These are phyloP conservation scores for Rasamsonia emersonii DNA, from an alignment of 2,329 filamentous ascomycete species.

Conservation along the genomic window DNA sequence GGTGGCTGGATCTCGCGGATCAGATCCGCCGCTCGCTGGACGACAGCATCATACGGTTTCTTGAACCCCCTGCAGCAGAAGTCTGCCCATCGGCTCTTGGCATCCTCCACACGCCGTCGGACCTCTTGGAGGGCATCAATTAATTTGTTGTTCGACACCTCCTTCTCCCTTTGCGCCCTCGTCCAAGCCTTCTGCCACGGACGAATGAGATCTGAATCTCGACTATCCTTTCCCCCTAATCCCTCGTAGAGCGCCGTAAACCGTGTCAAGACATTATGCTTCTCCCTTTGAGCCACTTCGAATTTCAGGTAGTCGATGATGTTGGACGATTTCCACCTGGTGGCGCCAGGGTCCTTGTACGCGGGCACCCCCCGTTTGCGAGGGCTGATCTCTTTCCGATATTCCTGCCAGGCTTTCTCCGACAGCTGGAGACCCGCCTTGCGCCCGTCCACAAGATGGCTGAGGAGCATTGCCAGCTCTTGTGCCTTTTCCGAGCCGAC, in stretches of 20 bases:
- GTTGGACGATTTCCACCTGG: constrained; percentile 20
- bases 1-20: constrained; percentile 24
- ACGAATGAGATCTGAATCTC: constrained; percentile 28
- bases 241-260: constrained; percentile 23
- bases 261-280: constrained; percentile 19
- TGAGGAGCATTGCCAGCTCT: constrained; percentile 33
- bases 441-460: constrained; percentile 38
- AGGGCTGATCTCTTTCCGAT: constrained; percentile 26
- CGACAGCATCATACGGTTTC: constrained; percentile 15
- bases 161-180: constrained; percentile 13
- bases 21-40: constrained; percentile 20
- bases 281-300: constrained; percentile 25
- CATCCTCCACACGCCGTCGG: constrained; percentile 12
- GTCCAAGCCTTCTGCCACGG: constrained; percentile 21
- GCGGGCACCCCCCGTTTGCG: constrained; percentile 23
- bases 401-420: constrained; percentile 29
- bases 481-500: constrained; percentile 26
- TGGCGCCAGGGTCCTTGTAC: constrained; percentile 23
- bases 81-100: constrained; percentile 14
- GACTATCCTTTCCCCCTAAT: constrained; percentile 5
- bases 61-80: constrained; percentile 8
- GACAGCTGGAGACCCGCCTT: constrained; percentile 38
- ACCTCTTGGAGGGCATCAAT: constrained; percentile 13
- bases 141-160: constrained; percentile 10
- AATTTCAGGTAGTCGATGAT: constrained; percentile 40